Evolutionary conservation across 1,139 yeast genomes (phyloP), one percentile per base, ranked within the genome.

Genomic region (Diutina mesorugosa): DNA sequence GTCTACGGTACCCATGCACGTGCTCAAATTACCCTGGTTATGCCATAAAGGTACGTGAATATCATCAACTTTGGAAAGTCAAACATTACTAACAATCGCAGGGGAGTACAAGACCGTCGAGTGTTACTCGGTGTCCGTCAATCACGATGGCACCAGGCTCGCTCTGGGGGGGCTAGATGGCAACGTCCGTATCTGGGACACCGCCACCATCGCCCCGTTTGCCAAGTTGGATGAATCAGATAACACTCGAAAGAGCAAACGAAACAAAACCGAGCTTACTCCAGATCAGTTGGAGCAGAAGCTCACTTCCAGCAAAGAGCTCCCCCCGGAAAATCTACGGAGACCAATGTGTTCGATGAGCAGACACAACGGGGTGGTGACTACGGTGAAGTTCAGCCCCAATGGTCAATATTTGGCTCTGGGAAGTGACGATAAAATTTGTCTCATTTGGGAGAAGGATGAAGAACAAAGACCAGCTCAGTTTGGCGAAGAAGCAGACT

Each of bases 131-230:
- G 81, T 91, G 9, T 83, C 85, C 57, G 85, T 89, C 12, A 86
- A 88, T 60, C 80, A 88, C 0, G 95, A 90, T 69, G 97, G 97
- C 2, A 71, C 83, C 50, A 73, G 97, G 58, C 69, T 93, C 52
- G 99, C 97, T 1, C 85, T 97, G 0, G 99, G 99, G 16, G 99
- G 99, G 1, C 74, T 91, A 57, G 99, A 93, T 69, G 97, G 98
- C 1, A 90, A 89, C 64, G 90, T 93, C 56, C 80, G 91, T 60
- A 86, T 93, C 55, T 93, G 99, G 99, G 86, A 90, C 21, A 38
- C 46, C 14, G 30, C 16, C 32, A 51, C 54, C 12, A 51, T 38
- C 18, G 2, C 28, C 7, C 47, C 54, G 32, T 51, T 51, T 41
- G 29, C 46, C 32, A 32, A 38, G 45, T 28, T 51, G 18, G 54